Percentiles rank a stretch among this genome's conserved stretches.
These are phyloP conservation scores for Tylopilus vinaceipallidus DNA, from an alignment of 768 basidiomycete species.

Conservation along the genomic window DNA sequence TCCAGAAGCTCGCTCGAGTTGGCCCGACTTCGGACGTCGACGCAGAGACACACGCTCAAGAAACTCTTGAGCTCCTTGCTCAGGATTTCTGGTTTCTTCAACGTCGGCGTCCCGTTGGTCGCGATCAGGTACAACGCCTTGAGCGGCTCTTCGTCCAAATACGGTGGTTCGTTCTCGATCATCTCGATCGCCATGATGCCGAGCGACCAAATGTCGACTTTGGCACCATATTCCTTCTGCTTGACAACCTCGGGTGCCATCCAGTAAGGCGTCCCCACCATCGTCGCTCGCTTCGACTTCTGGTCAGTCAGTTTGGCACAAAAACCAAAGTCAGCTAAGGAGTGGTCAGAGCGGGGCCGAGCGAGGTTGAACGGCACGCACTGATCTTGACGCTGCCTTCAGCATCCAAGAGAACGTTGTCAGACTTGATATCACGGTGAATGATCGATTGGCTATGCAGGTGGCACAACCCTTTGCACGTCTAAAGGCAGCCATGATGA, in stretches of 20 bases:
- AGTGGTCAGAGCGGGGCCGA: slow-evolving; percentile 5
- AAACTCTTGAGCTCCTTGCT: slow-evolving; percentile 94
- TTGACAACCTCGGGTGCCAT: slow-evolving; percentile 99
- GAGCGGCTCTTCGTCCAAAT: slow-evolving; percentile 91
- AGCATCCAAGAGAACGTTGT: slow-evolving; percentile 91
- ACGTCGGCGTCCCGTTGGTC: slow-evolving; percentile 96
- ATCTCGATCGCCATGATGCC: slow-evolving; percentile 99
- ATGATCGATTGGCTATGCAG: slow-evolving; percentile 93
- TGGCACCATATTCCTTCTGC: slow-evolving; percentile 95
- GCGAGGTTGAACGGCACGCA: slow-evolving; percentile 40
- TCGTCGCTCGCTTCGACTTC: slow-evolving; percentile 96
- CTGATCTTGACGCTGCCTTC: slow-evolving; percentile 97
- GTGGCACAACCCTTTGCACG: slow-evolving; percentile 92
- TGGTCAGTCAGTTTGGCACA: slow-evolving; percentile 95
- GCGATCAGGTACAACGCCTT: slow-evolving; percentile 95
- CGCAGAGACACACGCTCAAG: slow-evolving; percentile 96
- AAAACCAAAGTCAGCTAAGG: slow-evolving; percentile 91
- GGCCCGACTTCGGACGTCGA: slow-evolving; percentile 91
- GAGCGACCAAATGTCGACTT: slow-evolving; percentile 95
- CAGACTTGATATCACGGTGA: slow-evolving; percentile 96
- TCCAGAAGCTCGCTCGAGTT: slow-evolving; percentile 84
- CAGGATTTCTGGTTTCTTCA: slow-evolving; percentile 93
- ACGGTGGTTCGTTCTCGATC: slow-evolving; percentile 97
- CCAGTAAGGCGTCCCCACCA: slow-evolving; percentile 98
- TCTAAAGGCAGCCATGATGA: slow-evolving; percentile 48